Conservation (phyloP, 345 rosid species). For the Eucalyptus marginata region DNA sequence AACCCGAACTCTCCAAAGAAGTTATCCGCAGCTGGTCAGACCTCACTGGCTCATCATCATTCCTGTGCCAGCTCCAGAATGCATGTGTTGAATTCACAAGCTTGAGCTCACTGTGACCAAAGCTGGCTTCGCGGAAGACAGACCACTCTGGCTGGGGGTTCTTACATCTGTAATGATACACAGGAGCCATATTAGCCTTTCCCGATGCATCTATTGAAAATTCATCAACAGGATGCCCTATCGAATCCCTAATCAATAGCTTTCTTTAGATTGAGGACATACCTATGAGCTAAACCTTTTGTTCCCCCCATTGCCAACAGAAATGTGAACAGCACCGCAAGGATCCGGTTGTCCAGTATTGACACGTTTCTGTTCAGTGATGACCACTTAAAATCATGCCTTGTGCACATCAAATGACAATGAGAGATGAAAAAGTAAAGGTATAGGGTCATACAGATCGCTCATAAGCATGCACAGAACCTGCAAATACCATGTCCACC, state of each 20-base stretch:
- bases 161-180: constrained; percentile 31
- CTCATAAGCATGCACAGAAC: constrained; percentile 38
- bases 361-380: constrained; percentile 50
- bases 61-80: constrained; percentile 93
- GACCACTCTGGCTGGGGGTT: constrained; percentile 88
- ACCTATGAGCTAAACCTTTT: constrained; percentile 75
- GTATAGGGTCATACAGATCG: constrained; percentile 40
- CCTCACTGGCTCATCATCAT: constrained; percentile 80
- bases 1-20: constrained; percentile 52
- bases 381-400: background rate
- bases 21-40: constrained; percentile 86
- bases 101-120: constrained; percentile 91
- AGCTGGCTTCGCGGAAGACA: constrained; percentile 94
- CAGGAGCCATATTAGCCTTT: background rate
- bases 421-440: background rate
- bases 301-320: constrained; percentile 95
- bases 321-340: constrained; percentile 76
- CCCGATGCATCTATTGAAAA: background rate
- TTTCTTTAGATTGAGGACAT: background rate
- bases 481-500: constrained; percentile 36
- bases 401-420: background rate
- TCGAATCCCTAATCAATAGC: background rate
- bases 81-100: constrained; percentile 77
- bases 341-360: constrained; percentile 49
- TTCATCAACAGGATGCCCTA: background rate